phyloP scores from a whole-genome alignment of 768 basidiomycete species.

The Holtermanniella nyarrowii region DNA sequence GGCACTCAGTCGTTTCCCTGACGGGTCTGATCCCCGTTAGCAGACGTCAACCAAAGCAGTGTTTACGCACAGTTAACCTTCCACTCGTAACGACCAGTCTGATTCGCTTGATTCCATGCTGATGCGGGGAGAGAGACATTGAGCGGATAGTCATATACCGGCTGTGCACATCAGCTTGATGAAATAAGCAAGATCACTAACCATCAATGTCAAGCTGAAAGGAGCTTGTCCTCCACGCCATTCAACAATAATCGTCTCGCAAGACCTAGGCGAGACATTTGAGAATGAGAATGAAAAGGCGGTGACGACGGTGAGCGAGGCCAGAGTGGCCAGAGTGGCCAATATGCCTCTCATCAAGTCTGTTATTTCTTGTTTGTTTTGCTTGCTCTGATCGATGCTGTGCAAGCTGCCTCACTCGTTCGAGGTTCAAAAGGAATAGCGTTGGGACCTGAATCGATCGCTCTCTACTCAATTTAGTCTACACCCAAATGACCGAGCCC shows the following conservation, averaged over 20 bases:
- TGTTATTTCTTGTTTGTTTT: no score
- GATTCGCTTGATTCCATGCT: slow-evolving; percentile 7
- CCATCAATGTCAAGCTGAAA: slow-evolving; percentile 22
- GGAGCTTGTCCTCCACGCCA: slow-evolving; percentile 27
- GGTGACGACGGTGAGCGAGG: not conserved
- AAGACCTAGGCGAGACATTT: slow-evolving; percentile 6
- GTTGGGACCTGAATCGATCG: no score
- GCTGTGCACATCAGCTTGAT: slow-evolving; percentile 7
- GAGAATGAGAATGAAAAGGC: slow-evolving; percentile 13
- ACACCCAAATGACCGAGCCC: no score
- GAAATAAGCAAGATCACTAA: slow-evolving; percentile 5
- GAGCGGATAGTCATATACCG: slow-evolving; percentile 28
- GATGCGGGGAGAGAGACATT: slow-evolving; percentile 21
- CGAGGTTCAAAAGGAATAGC: no score
- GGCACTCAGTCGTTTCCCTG: slow-evolving; percentile 15
- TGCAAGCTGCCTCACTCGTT: no score
- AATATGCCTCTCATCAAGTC: not conserved
- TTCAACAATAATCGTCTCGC: slow-evolving; percentile 11
- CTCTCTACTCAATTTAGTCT: no score
- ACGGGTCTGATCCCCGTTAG: slow-evolving; percentile 17
- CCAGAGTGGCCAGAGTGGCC: not conserved
- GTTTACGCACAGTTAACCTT: slow-evolving; percentile 23
- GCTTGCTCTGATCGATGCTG: no score
- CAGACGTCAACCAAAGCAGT: not conserved
- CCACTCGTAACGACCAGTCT: slow-evolving; percentile 21